Evolutionary conservation across 441 rosid genomes (phyloP), one percentile per base, ranked within the genome.

Genomic region (Adansonia gregorii): DNA sequence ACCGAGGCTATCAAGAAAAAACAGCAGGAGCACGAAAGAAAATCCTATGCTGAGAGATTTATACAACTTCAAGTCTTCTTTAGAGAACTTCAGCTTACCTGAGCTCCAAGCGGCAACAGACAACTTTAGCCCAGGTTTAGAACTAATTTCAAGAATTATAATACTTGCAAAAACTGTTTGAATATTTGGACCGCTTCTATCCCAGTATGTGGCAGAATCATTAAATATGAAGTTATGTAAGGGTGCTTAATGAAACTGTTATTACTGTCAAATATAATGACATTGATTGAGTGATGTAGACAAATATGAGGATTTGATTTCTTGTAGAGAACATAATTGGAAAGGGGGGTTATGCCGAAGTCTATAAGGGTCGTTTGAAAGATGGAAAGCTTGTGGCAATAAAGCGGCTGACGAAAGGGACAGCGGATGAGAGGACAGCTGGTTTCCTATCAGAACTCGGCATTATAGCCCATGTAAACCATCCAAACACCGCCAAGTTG

Each of bases 401-500:
- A 66, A 95, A 95, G 84, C 87, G 85, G 59, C 84, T 92, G 6
- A 89, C 63, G 0, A 91, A 88, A 86, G 99, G 99, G 75, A 88
- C 93, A 24, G 76, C 84, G 0, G 94, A 93, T 43, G 98, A 95
- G 81, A 85, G 82, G 64, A 90, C 90, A 24, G 41, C 88, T 1
- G 83, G 82, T 58, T 95, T 95, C 76, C 85, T 95, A 54, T 91
- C 95, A 3, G 99, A 95, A 82, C 83, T 95, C 4, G 99, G 99
- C 54, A 85, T 91, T 31, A 85, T 95, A 83, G 98, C 97, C 66
- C 95, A 95, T 82, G 85, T 95, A 39, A 83, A 93, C 78, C 99
- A 95, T 83, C 97, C 94, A 0, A 93, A 93, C 79, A 92, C 90
- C 0, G 99, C 99, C 15, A 95, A 87, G 84, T 85, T 95, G 83